Base-by-base conservation (phyloP, 352 stramenopile genomes). In the Stephanocyclus meneghinianus region DNA sequence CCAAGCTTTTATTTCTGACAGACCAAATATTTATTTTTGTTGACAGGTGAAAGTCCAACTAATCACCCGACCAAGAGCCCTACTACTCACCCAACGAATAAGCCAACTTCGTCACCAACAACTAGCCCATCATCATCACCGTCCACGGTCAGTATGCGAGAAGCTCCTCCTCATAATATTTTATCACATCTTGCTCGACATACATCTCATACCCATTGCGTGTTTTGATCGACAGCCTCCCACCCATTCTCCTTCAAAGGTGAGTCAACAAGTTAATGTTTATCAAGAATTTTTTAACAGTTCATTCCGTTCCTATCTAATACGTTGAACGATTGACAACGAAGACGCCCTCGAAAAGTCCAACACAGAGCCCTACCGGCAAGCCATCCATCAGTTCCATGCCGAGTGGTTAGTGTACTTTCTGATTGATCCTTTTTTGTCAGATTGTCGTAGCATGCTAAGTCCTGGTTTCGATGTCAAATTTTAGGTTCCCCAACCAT, bases 41-140 rank as follows among this genome's bases (percentile, higher is more conserved):
- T 42, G 21, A 44, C 29, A 62, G 53, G 53, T 44, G 29, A 62
- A 26, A 62, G 18, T 50, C 68, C 68, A 61, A 76, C 68, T 10
- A 37, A 45, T 21, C 67, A 6, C 44, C 67, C 67, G 8, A 42
- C 67, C 29, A 68, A 68, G 15, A 53, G 35, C 9, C 60, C 60
- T 56, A 44, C 60, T 13, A 35, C 5, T 16, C 45, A 53, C 13
- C 45, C 45, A 53, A 53, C 45, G 45, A 16, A 53, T 26, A 53
- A 15, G n/a, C 45, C 45, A 21, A 26, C 45, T 4, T 53, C 45
- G 13, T 21, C 13, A 7, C 45, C 45, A 53, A 16, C 45, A 16
- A 26, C 45, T 15, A 16, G n/a, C 35, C 35, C 35, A 40, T 9
- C 35, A 40, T 9, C 3, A 40, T 40, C 35, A 53, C 45, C 45